A percentile compares a stretch with the other conserved stretches of the same genome.
Conservation (phyloP, 768 basidiomycete species). For the Tephrocybe sp. region DNA sequence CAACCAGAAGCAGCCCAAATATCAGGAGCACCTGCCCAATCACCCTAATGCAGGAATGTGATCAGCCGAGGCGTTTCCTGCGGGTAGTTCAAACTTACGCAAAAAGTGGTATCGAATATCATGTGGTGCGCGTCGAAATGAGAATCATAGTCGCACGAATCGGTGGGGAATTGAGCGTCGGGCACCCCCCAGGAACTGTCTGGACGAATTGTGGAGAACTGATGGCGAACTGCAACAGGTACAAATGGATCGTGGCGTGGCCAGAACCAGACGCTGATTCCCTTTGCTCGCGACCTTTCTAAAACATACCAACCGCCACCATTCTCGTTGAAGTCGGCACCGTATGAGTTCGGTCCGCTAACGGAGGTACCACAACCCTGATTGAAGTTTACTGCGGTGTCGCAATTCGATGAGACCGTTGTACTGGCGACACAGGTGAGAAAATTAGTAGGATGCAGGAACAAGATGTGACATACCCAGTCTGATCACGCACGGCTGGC, state of each 20-base stretch:
- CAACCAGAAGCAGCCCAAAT: slow-evolving; percentile 40
- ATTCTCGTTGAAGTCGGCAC: slow-evolving; percentile 42
- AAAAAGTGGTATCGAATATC: slow-evolving; percentile 61
- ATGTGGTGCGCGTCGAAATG: slow-evolving; percentile 53
- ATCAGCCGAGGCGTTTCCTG: no score
- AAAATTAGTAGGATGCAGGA: background rate
- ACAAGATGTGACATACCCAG: slow-evolving; percentile 36
- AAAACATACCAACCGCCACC: slow-evolving; percentile 65
- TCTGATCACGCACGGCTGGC: slow-evolving; percentile 36
- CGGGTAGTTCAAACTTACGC: no score
- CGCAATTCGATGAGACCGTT: slow-evolving; percentile 43
- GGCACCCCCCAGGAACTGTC: slow-evolving; percentile 41
- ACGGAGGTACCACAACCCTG: slow-evolving; percentile 59
- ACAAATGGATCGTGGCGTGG: slow-evolving; percentile 40
- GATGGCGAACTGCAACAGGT: slow-evolving; percentile 37
- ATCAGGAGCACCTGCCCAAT: slow-evolving; percentile 45
- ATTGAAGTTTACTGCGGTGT: slow-evolving; percentile 49
- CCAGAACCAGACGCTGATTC: slow-evolving; percentile 66
- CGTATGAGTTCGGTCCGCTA: slow-evolving; percentile 39
- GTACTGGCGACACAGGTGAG: slow-evolving; percentile 25
- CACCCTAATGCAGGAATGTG: slow-evolving; percentile 34
- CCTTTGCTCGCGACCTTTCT: slow-evolving; percentile 35
- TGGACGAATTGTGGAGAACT: slow-evolving; percentile 15
- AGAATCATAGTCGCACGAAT: slow-evolving; percentile 47
- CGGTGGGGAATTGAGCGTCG: slow-evolving; percentile 45